Evolutionary conservation across 768 basidiomycete genomes (phyloP), one percentile per base, ranked within the genome.

Genomic region (Auriscalpium microsporum): DNA sequence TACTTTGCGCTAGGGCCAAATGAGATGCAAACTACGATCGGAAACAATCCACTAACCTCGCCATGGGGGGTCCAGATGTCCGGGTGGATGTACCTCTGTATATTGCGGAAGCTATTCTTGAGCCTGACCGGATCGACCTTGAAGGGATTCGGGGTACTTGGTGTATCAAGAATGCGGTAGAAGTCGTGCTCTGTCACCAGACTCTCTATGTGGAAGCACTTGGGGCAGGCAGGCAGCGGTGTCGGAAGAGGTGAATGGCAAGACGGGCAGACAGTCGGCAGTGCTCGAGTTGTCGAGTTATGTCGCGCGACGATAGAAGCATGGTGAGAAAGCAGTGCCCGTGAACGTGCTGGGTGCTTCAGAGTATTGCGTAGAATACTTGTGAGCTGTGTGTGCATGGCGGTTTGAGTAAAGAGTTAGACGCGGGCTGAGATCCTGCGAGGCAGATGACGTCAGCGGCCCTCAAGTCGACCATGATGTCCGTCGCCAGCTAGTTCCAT

Each of bases 11-110:
- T 86, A 56, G 6, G 54, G 14, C 53, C 46, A n/a, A 40, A 36
- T 10, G 21, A 16, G 47, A 52, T 53, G 34, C 8, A 46, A 9
- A 11, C 7, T 8, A 2, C 37, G 1, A 8, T 17, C 10, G 46
- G 14, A 36, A 7, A 48, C 42, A 10, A 56, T 52, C 3, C 69
- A 64, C 69, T 52, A 59, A 87, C 88, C 57, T 78, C 69, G 54
- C 82, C 82, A 64, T 80, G 77, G 34, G 81, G 78, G 36, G 83
- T 78, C 86, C 89, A 95, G 11, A 83, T 76, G 67, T 97, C 94
- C 0, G 94, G 94, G 72, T 97, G 94, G 51, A 90, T 83, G 19
- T 81, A 72, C 19, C 82, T 76, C 65, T 95, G 94, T 3, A 87
- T 80, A 47, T 78, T 72, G 36, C 87, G 73, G 67, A 91, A 94